Percentiles rank a stretch among this genome's conserved stretches.
These are phyloP conservation scores for Pseudomicrostroma phylloplanum DNA, from an alignment of 1,284 basidiomycete genomes.

Conservation along the genomic window DNA sequence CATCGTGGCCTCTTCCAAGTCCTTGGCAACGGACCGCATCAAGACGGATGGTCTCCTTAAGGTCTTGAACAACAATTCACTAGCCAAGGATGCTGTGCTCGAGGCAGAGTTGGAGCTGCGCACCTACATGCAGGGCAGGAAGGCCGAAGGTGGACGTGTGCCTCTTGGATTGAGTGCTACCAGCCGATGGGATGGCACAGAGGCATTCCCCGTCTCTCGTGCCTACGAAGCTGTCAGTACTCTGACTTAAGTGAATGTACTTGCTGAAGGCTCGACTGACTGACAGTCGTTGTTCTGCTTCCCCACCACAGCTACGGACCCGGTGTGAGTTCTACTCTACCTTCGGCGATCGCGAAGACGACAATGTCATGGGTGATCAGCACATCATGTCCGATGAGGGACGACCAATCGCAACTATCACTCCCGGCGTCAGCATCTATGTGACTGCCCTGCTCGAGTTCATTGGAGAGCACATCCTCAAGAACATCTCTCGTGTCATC, in stretches of 20 bases:
- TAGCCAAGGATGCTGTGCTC: constrained; percentile 43
- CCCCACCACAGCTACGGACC: constrained; percentile 19
- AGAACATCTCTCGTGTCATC: constrained; percentile 37
- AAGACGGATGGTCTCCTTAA: constrained; percentile 41
- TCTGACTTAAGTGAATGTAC: too few relatives aligned
- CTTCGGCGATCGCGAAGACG: constrained; percentile 33
- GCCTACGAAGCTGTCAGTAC: constrained; percentile 32
- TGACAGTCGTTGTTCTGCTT: neutral
- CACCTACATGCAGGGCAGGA: constrained; percentile 35
- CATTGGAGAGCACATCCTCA: constrained; percentile 35
- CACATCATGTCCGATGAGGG: constrained; percentile 44
- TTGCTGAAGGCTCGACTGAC: neutral
- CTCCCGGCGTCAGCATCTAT: constrained; percentile 42
- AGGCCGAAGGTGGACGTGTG: constrained; percentile 38
- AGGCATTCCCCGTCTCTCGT: constrained; percentile 32
- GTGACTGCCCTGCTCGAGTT: constrained; percentile 43
- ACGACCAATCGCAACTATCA: constrained; percentile 45
- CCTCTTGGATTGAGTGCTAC: constrained; percentile 41
- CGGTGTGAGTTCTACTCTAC: constrained; percentile 44
- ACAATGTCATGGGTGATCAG: constrained; percentile 26
- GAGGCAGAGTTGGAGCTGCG: constrained; percentile 44
- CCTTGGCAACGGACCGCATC: constrained; percentile 41
- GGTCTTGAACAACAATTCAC: constrained; percentile 33
- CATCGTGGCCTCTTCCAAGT: constrained; percentile 34
- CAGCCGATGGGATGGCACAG: constrained; percentile 39